Evolutionary conservation across 177 flowering plant species (phyloP).

Genomic region (Vitis hybrid): DNA sequence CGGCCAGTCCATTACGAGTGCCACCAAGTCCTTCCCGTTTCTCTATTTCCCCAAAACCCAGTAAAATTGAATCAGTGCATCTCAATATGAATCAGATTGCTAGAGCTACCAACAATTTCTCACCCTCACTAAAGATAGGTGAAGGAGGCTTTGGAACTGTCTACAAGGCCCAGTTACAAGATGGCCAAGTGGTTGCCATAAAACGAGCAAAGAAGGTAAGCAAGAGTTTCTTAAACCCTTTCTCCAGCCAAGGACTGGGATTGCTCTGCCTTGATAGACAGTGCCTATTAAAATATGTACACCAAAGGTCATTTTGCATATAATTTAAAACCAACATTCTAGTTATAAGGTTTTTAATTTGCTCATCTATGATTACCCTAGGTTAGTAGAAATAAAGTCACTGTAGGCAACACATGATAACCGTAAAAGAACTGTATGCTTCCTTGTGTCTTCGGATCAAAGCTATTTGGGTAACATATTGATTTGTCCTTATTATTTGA

Average conservation of each 20-base stretch:
- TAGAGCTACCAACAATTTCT: conserved; percentile 84
- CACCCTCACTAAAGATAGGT: conserved; percentile 62
- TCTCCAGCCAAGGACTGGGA: neutral
- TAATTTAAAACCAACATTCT: too few species aligned
- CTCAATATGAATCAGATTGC: conserved; percentile 65
- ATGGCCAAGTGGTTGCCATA: conserved; percentile 84
- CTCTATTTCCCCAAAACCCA: conserved; percentile 68
- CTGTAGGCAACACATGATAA: too few species aligned
- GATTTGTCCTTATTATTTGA: too few species aligned
- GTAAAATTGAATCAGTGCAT: conserved; percentile 66
- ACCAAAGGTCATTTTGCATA: too few species aligned
- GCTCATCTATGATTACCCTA: too few species aligned
- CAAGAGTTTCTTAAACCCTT: neutral
- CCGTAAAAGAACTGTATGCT: too few species aligned
- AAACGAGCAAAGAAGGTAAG: conserved; percentile 93
- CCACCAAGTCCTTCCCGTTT: conserved; percentile 91
- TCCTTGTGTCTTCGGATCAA: too few species aligned
- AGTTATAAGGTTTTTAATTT: too few species aligned
- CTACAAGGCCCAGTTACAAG: conserved; percentile 71
- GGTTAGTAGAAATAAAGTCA: too few species aligned
- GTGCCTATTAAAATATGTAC: too few species aligned
- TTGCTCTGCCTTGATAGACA: too few species aligned
- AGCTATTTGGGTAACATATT: too few species aligned
- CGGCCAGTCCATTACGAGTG: conserved; percentile 64
- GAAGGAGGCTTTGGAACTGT: conserved; percentile 96